Evolutionary conservation across 2,329 filamentous ascomycete species (phyloP), one percentile per base, ranked within the genome.

Genomic region (Metarhizium sp.): DNA sequence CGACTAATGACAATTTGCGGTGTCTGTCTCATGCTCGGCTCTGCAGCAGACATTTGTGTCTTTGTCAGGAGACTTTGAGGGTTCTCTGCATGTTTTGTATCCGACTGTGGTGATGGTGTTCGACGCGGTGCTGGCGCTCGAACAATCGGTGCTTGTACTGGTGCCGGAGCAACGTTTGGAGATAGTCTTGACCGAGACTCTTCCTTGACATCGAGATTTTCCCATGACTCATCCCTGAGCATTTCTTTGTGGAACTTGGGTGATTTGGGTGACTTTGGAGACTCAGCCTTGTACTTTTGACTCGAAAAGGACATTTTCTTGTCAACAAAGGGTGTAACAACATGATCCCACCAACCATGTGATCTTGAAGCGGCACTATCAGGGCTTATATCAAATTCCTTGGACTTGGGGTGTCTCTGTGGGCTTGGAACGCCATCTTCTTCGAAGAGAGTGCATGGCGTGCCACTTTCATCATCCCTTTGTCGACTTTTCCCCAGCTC

Each of bases 261-360:
- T 8, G 25, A 30, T 10, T 48, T 30, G 5, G 45, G 20, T n/a
- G 45, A 48, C 25, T 48, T 48, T 29, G 70, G 66, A 10, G 69
- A 69, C 20, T 69, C 66, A 30, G 59, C 53, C 54, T 64, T 68
- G 51, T 67, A 55, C 61, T 63, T 69, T 50, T 70, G 69, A 50
- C 70, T 72, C 50, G 73, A 71, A 25, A 78, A 75, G 42, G 75
- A 76, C 14, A 71, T 62, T 51, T 61, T 69, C 63, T 61, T 77
- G 63, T 78, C 75, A 16, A 70, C 62, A 63, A 90, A 90, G 0
- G 87, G 87, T 1, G 87, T 88, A 7, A 80, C 85, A 55, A 91
- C 82, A 60, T 88, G 78, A 62, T 89, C 88, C 87, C 87, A 91
- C 87, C 87, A 91, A 20, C 87, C 87, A 57, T 78, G 77, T 30